Percentiles rank a stretch among this genome's conserved stretches.
phyloP scores from a whole-genome alignment of 495 filamentous ascomycete genomes.

The Aspergillus avenaceus region DNA sequence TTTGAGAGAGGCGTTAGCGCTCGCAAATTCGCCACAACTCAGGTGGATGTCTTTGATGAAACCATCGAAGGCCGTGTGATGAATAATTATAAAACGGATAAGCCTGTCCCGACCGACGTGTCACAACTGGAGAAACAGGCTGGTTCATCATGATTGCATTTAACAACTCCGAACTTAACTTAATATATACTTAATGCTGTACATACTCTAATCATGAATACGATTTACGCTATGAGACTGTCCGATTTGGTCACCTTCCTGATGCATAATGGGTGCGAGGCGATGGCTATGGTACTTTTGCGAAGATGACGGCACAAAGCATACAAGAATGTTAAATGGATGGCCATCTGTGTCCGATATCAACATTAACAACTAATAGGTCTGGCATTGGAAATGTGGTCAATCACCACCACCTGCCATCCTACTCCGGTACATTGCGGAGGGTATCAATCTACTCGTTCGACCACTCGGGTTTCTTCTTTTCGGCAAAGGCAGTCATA shows the following conservation, averaged over 20 bases:
- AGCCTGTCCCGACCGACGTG: slow-evolving; percentile 22
- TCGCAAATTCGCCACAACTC: slow-evolving; percentile 60
- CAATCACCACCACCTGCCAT: too few relatives aligned
- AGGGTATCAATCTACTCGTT: slow-evolving; percentile 54
- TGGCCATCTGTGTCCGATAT: background rate
- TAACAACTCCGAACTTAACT: slow-evolving; percentile 5
- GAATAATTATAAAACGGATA: slow-evolving; percentile 39
- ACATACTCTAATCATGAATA: slow-evolving; percentile 16
- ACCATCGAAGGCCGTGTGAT: slow-evolving; percentile 48
- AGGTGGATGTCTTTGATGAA: slow-evolving; percentile 65
- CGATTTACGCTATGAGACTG: slow-evolving; percentile 9
- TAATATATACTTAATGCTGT: slow-evolving; percentile 12
- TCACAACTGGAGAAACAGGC: slow-evolving; percentile 27
- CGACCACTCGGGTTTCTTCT: slow-evolving; percentile 89
- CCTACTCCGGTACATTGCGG: background rate
- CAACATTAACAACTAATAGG: background rate
- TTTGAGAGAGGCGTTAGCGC: slow-evolving; percentile 64
- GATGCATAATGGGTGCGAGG: too few relatives aligned
- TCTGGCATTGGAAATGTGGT: background rate
- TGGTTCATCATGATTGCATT: slow-evolving; percentile 15
- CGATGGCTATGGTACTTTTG: too few relatives aligned
- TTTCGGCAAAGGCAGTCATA: slow-evolving; percentile 93
- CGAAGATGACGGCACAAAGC: too few relatives aligned
- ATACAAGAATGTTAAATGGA: background rate
- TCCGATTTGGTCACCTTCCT: background rate